Percentiles rank a stretch among this genome's conserved stretches.
Conservation (phyloP, 2,329 filamentous ascomycete species). For the Claviceps africana region DNA sequence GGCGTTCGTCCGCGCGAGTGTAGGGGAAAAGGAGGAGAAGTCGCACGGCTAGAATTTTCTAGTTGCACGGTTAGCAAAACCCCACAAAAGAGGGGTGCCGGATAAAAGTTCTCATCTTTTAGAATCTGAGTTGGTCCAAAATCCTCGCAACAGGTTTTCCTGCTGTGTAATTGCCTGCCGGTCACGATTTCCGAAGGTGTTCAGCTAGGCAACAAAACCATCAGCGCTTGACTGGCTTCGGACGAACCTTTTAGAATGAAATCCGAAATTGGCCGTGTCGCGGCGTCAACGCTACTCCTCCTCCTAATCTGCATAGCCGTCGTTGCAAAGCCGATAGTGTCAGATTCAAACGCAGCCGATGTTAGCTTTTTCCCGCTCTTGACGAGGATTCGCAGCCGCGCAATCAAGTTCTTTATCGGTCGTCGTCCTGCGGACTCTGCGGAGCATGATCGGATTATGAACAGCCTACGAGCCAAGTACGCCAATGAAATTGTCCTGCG, state of each 20-base stretch:
- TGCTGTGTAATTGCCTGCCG: background rate
- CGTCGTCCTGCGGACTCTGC: constrained; percentile 22
- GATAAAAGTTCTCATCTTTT: too few relatives aligned
- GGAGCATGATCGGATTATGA: constrained; percentile 13
- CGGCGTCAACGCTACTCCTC: background rate
- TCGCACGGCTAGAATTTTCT: too few relatives aligned
- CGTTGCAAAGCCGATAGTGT: background rate
- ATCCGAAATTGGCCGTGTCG: background rate
- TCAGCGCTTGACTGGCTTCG: background rate
- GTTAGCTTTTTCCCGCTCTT: constrained; percentile 30
- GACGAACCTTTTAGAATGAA: constrained; percentile 1
- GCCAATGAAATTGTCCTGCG: constrained; percentile 75
- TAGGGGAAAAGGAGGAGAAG: too few relatives aligned
- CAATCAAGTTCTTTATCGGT: constrained; percentile 37
- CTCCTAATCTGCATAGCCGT: background rate
- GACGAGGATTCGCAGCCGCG: constrained; percentile 35
- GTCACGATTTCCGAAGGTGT: background rate
- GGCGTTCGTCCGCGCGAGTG: too few relatives aligned
- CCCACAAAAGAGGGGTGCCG: too few relatives aligned
- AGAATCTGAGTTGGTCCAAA: too few relatives aligned
- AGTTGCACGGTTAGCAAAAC: too few relatives aligned
- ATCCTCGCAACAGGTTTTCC: background rate
- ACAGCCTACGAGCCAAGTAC: constrained; percentile 38
- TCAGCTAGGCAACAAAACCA: background rate
- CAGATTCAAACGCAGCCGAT: constrained; percentile 7